A percentile compares a stretch with the other conserved stretches of the same genome.
phyloP scores from a whole-genome alignment of 768 basidiomycete genomes.

The Gloeophyllum trabeum region DNA sequence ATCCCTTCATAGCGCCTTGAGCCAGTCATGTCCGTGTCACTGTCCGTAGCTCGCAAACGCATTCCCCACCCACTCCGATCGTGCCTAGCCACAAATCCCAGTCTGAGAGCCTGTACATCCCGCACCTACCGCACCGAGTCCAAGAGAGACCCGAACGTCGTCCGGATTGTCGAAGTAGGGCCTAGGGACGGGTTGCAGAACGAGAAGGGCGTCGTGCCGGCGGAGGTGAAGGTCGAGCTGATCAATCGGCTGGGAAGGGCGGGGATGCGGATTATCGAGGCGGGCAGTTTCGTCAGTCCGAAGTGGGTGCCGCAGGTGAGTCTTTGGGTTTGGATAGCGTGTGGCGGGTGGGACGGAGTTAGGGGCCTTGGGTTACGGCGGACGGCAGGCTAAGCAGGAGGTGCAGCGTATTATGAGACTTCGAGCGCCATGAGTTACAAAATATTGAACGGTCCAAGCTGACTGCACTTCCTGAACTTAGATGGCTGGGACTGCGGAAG shows the following conservation, averaged over 20 bases:
- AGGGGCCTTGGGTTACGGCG: too few species aligned
- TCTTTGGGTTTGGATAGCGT: too few species aligned
- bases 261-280: conserved; percentile 64
- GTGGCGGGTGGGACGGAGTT: too few species aligned
- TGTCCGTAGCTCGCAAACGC: too few species aligned
- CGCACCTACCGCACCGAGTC: too few species aligned
- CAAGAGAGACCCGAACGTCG: conserved; percentile 21
- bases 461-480: conserved; percentile 20
- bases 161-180: conserved; percentile 81
- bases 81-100: too few species aligned
- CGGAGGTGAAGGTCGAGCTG: conserved; percentile 67
- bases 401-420: too few species aligned
- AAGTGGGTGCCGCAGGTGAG: conserved; percentile 89
- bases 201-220: conserved; percentile 62
- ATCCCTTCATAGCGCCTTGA: too few species aligned
- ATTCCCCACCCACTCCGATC: too few species aligned
- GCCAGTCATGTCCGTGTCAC: too few species aligned
- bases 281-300: conserved; percentile 85
- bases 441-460: not conserved
- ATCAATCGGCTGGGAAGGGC: conserved; percentile 63
- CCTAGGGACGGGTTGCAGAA: conserved; percentile 91
- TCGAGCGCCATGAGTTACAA: not conserved
- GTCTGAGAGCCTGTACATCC: too few species aligned
- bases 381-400: too few species aligned
- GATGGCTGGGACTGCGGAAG: conserved; percentile 83